These are phyloP conservation scores for Hansenula sp. DNA, from an alignment of 1,139 yeast genomes.

Conservation along the genomic window DNA sequence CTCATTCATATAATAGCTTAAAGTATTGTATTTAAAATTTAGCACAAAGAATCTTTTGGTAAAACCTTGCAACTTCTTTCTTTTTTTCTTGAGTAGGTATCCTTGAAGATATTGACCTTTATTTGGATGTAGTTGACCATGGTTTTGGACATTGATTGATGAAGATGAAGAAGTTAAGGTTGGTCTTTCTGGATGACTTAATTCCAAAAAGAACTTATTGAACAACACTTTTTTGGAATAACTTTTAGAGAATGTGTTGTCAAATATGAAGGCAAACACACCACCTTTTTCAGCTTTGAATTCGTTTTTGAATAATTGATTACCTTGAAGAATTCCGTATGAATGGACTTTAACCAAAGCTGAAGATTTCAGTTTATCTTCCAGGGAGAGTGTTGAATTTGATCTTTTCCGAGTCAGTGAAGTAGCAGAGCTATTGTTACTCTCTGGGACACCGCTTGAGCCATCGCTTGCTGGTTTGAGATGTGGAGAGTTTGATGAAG, in stretches of 20 bases:
- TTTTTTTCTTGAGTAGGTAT: constrained; percentile 69
- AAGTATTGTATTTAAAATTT: constrained; percentile 75
- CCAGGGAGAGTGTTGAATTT: constrained; percentile 29
- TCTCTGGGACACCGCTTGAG: background rate
- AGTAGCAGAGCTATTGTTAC: constrained; percentile 11
- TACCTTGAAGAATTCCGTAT: constrained; percentile 45
- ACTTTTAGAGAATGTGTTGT: constrained; percentile 85
- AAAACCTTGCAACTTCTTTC: constrained; percentile 81
- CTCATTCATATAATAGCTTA: constrained; percentile 77
- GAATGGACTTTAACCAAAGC: constrained; percentile 36
- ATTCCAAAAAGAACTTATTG: constrained; percentile 32
- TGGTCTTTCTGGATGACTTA: constrained; percentile 6
- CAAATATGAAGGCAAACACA: constrained; percentile 84
- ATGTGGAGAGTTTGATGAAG: constrained; percentile 14
- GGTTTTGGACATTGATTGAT: constrained; percentile 14
- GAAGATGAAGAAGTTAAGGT: constrained; percentile 15
- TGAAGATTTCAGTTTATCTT: constrained; percentile 33
- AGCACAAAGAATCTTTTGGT: constrained; percentile 80
- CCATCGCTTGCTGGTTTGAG: constrained; percentile 1
- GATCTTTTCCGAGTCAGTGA: constrained; percentile 21
- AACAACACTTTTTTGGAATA: constrained; percentile 79
- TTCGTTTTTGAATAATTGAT: constrained; percentile 59
- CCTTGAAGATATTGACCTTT: constrained; percentile 73
- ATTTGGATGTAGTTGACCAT: constrained; percentile 30
- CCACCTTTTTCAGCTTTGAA: constrained; percentile 45